Percentiles rank a stretch among this genome's conserved stretches.
Evolutionary conservation across 805 yeast genomes (phyloP).

Genomic region (Hanseniaspora lachancei): DNA sequence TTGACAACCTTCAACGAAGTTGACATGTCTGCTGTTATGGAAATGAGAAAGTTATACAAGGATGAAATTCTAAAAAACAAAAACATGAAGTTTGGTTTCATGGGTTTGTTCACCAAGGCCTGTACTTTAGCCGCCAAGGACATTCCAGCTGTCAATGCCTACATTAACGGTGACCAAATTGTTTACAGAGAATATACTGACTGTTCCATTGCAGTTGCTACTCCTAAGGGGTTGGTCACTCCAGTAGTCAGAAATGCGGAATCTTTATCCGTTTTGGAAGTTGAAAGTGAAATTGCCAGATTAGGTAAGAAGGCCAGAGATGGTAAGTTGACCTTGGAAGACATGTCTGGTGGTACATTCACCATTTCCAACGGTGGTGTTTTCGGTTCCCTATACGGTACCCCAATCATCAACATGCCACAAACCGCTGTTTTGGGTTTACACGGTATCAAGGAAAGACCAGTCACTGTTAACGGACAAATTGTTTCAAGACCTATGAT

Average conservation of each 20-base stretch:
- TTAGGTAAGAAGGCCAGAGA: constrained; percentile 92
- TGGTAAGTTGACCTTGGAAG: constrained; percentile 90
- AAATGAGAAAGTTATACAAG: constrained; percentile 91
- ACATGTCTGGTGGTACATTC: constrained; percentile 98
- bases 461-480: constrained; percentile 92
- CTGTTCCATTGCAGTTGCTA: constrained; percentile 92
- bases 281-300: constrained; percentile 70
- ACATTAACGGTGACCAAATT: constrained; percentile 87
- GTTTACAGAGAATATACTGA: constrained; percentile 94
- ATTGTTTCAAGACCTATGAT: constrained; percentile 97
- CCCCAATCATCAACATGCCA: constrained; percentile 96
- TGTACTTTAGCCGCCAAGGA: constrained; percentile 85
- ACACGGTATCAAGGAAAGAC: constrained; percentile 95
- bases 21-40: constrained; percentile 84
- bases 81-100: constrained; percentile 92
- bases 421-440: constrained; percentile 96
- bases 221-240: constrained; percentile 97
- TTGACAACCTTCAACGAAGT: constrained; percentile 96
- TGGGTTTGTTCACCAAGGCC: constrained; percentile 97
- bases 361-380: constrained; percentile 99
- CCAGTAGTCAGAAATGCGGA: constrained; percentile 97
- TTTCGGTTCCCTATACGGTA: constrained; percentile 93
- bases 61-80: constrained; percentile 90
- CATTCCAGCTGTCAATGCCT: constrained; percentile 87
- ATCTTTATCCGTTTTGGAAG: constrained; percentile 71